Evolutionary conservation across 2,329 filamentous ascomycete species (phyloP), one percentile per base, ranked within the genome.

Genomic region (Colletotrichum chrysophilum): DNA sequence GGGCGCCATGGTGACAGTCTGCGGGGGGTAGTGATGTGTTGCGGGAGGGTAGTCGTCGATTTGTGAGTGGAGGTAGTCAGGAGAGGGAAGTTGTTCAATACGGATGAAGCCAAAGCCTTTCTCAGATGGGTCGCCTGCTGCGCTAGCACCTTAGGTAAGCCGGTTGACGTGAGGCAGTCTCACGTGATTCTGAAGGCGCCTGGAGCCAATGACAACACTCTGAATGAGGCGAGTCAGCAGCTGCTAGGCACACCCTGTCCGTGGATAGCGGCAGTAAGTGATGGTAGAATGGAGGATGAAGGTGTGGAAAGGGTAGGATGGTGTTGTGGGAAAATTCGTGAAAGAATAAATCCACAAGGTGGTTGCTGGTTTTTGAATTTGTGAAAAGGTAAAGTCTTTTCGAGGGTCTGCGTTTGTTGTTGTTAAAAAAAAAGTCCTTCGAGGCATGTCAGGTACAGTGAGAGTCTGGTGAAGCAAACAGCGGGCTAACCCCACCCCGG

Each of bases 1-100:
- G 72, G 92, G 92, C 71, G 92, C 91, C 92, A 94, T 94, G 77
- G 78, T 86, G 83, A 78, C 55, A 75, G 70, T 79, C 38, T 78
- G 76, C 72, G 18, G 58, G 55, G 58, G 61, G 66, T 68, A 69
- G 58, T 32, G 16, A 64, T 65, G 64, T 64, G 34, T 18, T 60
- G 64, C 30, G 70, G 58, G 58, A 76, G 70, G 32, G 48, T 74
- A 32, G 64, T 74, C 60, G 65, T 69, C 18, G 36, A 64, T 69
- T 72, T 69, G 38, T 65, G 74, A 43, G 72, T 73, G 73, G 62
- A 74, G 70, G 73, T 73, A 66, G 71, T 65, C 72, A 71, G 76
- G 69, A 71, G 71, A 77, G 76, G 79, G 79, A 79, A 77, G 74
- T 74, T 74, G 71, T 71, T 75, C 71, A 71, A 36, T 66, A 75